phyloP scores from a whole-genome alignment of 352 stramenopile genomes.

The Pythium monospermum region DNA sequence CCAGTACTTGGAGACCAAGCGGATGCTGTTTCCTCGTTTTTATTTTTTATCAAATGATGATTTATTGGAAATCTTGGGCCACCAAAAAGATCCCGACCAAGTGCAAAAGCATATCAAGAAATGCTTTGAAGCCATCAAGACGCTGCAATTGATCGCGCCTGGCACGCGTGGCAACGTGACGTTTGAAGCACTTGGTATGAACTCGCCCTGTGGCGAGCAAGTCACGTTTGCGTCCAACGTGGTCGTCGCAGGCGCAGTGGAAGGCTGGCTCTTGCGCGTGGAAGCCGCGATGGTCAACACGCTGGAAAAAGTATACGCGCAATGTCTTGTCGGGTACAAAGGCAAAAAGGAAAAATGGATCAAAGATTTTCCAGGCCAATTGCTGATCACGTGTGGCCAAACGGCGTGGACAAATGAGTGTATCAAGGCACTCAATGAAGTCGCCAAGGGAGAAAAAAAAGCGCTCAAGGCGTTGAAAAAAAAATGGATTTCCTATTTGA shows the following conservation, averaged over 20 bases:
- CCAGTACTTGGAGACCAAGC: constrained; percentile 86
- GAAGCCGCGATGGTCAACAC: constrained; percentile 82
- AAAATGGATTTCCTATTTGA: constrained; percentile 92
- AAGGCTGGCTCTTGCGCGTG: constrained; percentile 86
- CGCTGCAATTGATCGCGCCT: constrained; percentile 55
- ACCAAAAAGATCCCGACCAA: constrained; percentile 86
- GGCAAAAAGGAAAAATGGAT: constrained; percentile 96
- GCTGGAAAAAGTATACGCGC: constrained; percentile 80
- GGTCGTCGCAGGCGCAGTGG: constrained; percentile 85
- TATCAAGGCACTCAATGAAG: constrained; percentile 89
- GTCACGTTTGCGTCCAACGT: constrained; percentile 84
- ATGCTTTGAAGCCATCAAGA: constrained; percentile 90
- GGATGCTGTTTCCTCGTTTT: constrained; percentile 83
- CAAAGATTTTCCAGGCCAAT: constrained; percentile 89
- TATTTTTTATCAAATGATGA: constrained; percentile 90
- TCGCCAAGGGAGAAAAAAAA: constrained; percentile 89
- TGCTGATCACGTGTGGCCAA: constrained; percentile 91
- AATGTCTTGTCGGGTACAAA: constrained; percentile 84
- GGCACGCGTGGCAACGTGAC: constrained; percentile 72
- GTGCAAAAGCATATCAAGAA: constrained; percentile 91
- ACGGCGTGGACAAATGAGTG: constrained; percentile 93
- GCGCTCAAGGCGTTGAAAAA: constrained; percentile 91
- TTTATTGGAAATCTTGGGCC: constrained; percentile 79
- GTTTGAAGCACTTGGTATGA: constrained; percentile 88
- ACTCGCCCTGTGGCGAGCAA: constrained; percentile 86